Evolutionary conservation across 2,329 filamentous ascomycete genomes (phyloP).

Genomic region (Ophiostoma ulmi): DNA sequence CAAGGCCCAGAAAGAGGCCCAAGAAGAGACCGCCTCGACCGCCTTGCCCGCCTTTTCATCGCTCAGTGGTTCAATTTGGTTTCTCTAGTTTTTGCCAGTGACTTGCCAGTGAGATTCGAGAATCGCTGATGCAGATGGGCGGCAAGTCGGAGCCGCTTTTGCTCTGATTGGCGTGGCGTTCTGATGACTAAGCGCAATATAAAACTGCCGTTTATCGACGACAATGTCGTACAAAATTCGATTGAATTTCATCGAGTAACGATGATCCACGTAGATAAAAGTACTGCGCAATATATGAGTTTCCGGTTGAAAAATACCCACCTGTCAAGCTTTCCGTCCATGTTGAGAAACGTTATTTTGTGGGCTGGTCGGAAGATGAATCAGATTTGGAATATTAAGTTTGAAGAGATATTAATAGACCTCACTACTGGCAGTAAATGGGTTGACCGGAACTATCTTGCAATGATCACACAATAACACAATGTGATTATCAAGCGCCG

Average conservation of each 20-base stretch:
- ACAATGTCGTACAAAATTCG: not conserved
- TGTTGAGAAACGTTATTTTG: not conserved
- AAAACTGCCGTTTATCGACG: not conserved
- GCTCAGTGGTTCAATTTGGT: not conserved
- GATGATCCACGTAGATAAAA: not conserved
- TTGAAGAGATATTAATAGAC: too few relatives aligned
- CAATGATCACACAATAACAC: not conserved
- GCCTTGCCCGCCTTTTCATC: not conserved
- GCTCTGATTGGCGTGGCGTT: not conserved
- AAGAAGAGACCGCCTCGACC: not conserved
- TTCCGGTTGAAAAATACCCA: not conserved
- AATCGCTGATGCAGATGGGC: not conserved
- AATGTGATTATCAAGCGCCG: not conserved
- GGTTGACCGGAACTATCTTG: too few relatives aligned
- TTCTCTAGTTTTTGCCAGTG: not conserved
- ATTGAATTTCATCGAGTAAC: not conserved
- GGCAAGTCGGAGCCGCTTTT: not conserved
- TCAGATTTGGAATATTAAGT: too few relatives aligned
- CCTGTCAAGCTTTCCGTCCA: not conserved
- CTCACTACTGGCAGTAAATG: too few relatives aligned
- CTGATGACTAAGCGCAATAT: not conserved
- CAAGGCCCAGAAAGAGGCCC: not conserved
- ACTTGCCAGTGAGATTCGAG: not conserved
- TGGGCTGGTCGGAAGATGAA: not conserved
- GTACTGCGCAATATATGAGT: not conserved